phyloP scores from a whole-genome alignment of 768 basidiomycete species.

The Termitomyces sp. region DNA sequence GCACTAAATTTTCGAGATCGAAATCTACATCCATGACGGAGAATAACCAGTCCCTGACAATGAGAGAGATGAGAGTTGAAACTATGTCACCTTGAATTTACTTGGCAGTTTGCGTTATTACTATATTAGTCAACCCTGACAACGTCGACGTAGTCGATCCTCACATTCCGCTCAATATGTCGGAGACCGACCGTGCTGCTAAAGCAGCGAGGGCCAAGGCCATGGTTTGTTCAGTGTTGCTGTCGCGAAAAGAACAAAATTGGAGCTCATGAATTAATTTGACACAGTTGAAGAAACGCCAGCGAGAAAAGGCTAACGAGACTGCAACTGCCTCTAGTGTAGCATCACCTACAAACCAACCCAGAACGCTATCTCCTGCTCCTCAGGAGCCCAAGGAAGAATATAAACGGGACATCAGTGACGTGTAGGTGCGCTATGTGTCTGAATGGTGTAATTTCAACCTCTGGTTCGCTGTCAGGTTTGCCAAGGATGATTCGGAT shows the following conservation, averaged over 20 bases:
- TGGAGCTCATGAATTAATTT: conserved; percentile 4
- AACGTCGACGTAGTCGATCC: not conserved
- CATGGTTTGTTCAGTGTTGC: conserved; percentile 46
- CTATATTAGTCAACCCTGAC: not conserved
- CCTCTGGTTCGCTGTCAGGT: conserved; percentile 24
- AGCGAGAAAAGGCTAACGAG: conserved; percentile 64
- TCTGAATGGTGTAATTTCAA: conserved; percentile 4
- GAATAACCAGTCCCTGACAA: too few relatives aligned
- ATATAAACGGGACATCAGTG: conserved; percentile 51
- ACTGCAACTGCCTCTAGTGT: conserved; percentile 28
- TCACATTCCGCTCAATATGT: conserved; percentile 30
- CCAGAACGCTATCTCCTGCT: conserved; percentile 49
- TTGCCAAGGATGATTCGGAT: conserved; percentile 46
- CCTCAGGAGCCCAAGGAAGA: conserved; percentile 41
- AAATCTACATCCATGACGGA: conserved; percentile 34
- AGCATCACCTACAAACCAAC: conserved; percentile 35
- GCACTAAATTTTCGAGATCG: conserved; percentile 57
- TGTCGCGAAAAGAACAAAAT: conserved; percentile 6
- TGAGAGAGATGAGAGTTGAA: too few relatives aligned
- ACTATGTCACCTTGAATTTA: not conserved
- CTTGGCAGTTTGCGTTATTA: not conserved
- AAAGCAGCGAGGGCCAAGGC: conserved; percentile 85
- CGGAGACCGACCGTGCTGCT: conserved; percentile 76
- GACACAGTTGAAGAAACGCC: conserved; percentile 75
- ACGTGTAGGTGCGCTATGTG: conserved; percentile 53